Evolutionary conservation across 148 eudicot genomes (phyloP), one percentile per base, ranked within the genome.

Genomic region (Spergularia marina): DNA sequence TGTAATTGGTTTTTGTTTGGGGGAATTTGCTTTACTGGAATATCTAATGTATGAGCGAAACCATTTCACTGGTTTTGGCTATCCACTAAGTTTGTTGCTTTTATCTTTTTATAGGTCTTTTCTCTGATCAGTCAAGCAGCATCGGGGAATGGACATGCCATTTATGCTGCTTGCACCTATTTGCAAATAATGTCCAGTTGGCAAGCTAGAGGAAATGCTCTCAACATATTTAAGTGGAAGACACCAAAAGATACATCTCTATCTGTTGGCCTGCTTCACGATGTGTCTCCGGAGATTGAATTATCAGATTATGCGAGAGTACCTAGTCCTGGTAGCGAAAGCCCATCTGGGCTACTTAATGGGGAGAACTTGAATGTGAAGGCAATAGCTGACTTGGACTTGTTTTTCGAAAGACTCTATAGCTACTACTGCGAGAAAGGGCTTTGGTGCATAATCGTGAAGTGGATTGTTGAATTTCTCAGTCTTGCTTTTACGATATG

Each of bases 351-450:
- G 79, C 86, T 95, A 79, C 98, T 95, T 80, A 80, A 95, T 79
- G 99, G 92, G 21, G 99, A 92, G 53, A 84, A 91, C 80, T 75
- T 89, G 72, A 88, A 84, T 79, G 86, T 74, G 64, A 97, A 95
- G 56, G 92, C 97, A 34, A 92, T 92, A 71, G 78, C 91, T 68
- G 97, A 95, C 82, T 83, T 95, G 80, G 99, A 95, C 76, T 83
- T 95, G 49, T 95, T 92, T 82, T 95, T 90, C 59, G 97, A 95
- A 83, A 88, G 94, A 78, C 82, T 95, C 23, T 92, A 95, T 79
- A 88, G 87, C 85, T 95, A 95, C 67, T 95, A 95, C 60, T 89
- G 99, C 66, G 99, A 92, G 82, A 95, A 95, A 84, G 99, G 99
- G 53, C 94, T 95, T 77, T 92, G 94, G 97, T 95, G 99, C 89